These are phyloP conservation scores for Talaromyces trachyspermus DNA, from an alignment of 495 filamentous ascomycete species.

Conservation along the genomic window DNA sequence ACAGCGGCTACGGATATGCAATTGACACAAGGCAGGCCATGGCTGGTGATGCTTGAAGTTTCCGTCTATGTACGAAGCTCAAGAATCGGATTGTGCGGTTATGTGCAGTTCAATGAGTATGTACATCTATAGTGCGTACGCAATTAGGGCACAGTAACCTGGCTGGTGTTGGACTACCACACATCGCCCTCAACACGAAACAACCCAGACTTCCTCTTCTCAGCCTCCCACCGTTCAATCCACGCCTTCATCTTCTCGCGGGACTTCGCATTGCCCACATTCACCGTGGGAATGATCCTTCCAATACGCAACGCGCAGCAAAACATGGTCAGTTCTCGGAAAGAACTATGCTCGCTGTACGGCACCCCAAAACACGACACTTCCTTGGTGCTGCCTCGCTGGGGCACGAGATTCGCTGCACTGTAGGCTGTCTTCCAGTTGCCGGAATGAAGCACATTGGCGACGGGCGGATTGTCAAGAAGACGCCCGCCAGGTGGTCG, in stretches of 20 bases:
- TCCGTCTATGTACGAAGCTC: too few relatives aligned
- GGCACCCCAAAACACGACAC: constrained; percentile 85
- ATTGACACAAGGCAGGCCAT: too few relatives aligned
- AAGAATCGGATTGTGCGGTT: background rate
- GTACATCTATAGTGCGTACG: background rate
- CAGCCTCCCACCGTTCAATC: constrained; percentile 80
- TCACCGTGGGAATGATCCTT: constrained; percentile 87
- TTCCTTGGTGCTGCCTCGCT: constrained; percentile 68
- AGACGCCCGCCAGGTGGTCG: constrained; percentile 58
- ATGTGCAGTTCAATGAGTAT: background rate
- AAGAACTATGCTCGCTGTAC: constrained; percentile 91
- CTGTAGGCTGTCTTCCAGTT: constrained; percentile 68
- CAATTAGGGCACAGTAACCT: background rate
- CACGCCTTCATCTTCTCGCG: constrained; percentile 84
- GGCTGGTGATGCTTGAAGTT: too few relatives aligned
- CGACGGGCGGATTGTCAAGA: constrained; percentile 55
- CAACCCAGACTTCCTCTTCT: constrained; percentile 73
- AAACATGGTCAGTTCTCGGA: constrained; percentile 90
- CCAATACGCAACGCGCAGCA: constrained; percentile 80
- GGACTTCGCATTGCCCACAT: constrained; percentile 65
- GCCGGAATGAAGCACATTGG: constrained; percentile 61
- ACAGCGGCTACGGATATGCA: too few relatives aligned
- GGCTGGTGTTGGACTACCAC: too few relatives aligned
- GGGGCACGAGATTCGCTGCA: constrained; percentile 58
- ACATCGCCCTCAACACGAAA: constrained; percentile 41